Base-by-base conservation (phyloP, 768 basidiomycete species). In the Naematelia encephala region DNA sequence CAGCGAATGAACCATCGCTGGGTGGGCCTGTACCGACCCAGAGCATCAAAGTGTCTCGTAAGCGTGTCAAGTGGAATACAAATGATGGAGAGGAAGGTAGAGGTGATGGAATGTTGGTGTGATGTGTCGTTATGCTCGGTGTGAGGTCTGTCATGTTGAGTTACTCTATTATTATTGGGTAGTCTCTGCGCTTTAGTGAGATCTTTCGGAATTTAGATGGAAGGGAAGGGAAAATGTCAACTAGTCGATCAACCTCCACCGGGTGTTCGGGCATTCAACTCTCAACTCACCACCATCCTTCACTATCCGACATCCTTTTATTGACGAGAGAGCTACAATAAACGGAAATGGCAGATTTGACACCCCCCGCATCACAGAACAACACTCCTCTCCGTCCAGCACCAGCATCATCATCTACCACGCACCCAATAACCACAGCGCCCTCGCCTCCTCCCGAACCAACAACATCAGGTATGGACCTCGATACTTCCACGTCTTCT, bases 11-110 rank as follows among this genome's bases (percentile, higher is more conserved):
- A n/a, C n/a, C 23, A 44, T 42, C 47, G 5, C 60, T 46, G 5
- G 69, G 55, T 16, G 61, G 42, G 14, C 54, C 66, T 1, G 68
- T 63, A 2, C 68, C 71, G 19, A 70, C 59, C 71, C 71, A 73
- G 10, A 73, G 50, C 39, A 73, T 57, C 4, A 68, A 51, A 1
- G 71, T 73, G 30, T 55, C 51, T 1, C 53, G 65, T 12, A 73
- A 56, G 2, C 62, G 55, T 3, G 71, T 73, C 4, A 73, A 61
- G 54, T 70, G 63, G 53, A 70, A 65, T 3, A 52, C 28, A 62
- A 68, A 73, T 22, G 66, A 61, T 14, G 68, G 67, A n/a, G 60
- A 46, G 5, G 56, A 49, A 3, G 71, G 68, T 30, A 63, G 52
- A 1, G 66, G 61, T 19, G 71, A 66, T 4, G 66, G 55, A 39